These are phyloP conservation scores for Lonicera japonica DNA, from an alignment of 129 eudicot genomes.

Conservation along the genomic window DNA sequence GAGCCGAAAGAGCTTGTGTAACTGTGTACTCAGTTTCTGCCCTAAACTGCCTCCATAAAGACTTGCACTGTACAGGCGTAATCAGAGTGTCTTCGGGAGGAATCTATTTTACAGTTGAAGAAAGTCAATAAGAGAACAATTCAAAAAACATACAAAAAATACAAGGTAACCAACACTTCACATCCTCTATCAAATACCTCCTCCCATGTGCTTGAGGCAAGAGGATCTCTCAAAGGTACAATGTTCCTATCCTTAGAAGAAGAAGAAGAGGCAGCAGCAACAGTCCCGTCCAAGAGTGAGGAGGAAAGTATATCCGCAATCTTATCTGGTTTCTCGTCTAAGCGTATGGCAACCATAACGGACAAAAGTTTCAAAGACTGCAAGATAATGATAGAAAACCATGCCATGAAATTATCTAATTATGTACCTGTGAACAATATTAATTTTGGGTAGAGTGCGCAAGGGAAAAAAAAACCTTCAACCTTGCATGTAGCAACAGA, in stretches of 20 bases:
- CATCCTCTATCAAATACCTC: slow-evolving; percentile 19
- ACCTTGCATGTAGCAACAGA: too few relatives aligned
- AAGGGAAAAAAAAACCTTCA: too few relatives aligned
- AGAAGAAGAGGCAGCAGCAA: slow-evolving; percentile 4
- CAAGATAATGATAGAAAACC: not conserved
- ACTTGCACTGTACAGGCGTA: slow-evolving; percentile 41
- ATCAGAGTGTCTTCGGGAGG: slow-evolving; percentile 33
- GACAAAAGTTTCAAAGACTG: slow-evolving; percentile 44
- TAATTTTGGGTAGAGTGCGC: too few relatives aligned
- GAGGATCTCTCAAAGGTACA: slow-evolving; percentile 30
- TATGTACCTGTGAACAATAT: not conserved
- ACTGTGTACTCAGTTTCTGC: slow-evolving; percentile 64
- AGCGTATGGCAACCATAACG: slow-evolving; percentile 39
- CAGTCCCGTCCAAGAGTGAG: slow-evolving; percentile 20
- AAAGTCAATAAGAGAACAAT: not conserved
- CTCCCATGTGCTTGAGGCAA: slow-evolving; percentile 60
- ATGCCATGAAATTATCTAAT: slow-evolving; percentile 1
- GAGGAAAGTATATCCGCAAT: slow-evolving; percentile 32
- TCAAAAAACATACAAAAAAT: not conserved
- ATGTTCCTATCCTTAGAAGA: slow-evolving; percentile 11
- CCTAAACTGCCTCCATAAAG: slow-evolving; percentile 50
- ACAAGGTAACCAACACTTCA: not conserved
- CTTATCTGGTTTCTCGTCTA: slow-evolving; percentile 36
- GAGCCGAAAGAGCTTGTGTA: slow-evolving; percentile 62
- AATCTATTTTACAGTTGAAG: slow-evolving; percentile 18